Evolutionary conservation across 352 stramenopile species (phyloP).

Genomic region (Globisporangium alternatum): DNA sequence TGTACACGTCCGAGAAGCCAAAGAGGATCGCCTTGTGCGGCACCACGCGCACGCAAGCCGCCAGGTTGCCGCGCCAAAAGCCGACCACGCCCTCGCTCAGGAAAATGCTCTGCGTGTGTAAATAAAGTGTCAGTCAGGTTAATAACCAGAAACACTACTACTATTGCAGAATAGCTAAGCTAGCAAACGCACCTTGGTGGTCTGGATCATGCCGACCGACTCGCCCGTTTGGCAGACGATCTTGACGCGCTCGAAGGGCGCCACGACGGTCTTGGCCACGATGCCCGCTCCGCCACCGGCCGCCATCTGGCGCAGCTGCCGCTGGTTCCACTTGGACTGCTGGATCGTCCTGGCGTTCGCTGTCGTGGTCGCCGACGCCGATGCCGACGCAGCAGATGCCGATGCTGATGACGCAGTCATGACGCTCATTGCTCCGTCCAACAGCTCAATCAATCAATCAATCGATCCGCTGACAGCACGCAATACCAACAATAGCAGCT

Average conservation of each 20-base stretch:
- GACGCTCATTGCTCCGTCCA: conserved; percentile 6
- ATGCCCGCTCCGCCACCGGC: conserved; percentile 70
- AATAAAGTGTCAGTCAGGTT: not conserved
- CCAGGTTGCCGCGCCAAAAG: conserved; percentile 77
- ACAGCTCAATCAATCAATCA: not conserved
- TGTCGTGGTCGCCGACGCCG: not conserved
- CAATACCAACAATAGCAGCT: not conserved
- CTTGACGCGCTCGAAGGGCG: conserved; percentile 82
- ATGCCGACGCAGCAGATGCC: not conserved
- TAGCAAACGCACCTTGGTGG: conserved; percentile 28
- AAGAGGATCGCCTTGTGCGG: conserved; percentile 83
- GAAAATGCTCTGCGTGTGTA: conserved; percentile 37
- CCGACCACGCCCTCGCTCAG: conserved; percentile 50
- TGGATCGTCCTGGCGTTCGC: not conserved
- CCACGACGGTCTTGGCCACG: conserved; percentile 78
- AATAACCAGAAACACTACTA: not conserved
- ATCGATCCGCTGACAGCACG: not conserved
- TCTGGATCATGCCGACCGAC: conserved; percentile 73
- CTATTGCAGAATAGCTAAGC: not conserved
- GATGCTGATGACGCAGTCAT: conserved; percentile 5
- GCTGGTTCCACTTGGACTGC: conserved; percentile 47
- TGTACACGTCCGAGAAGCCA: conserved; percentile 86
- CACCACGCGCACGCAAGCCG: conserved; percentile 74
- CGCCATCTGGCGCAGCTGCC: conserved; percentile 66
- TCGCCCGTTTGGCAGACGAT: conserved; percentile 82